phyloP scores from a whole-genome alignment of 2,329 filamentous ascomycete species.

The Ophiocordyceps camponoti-floridani region DNA sequence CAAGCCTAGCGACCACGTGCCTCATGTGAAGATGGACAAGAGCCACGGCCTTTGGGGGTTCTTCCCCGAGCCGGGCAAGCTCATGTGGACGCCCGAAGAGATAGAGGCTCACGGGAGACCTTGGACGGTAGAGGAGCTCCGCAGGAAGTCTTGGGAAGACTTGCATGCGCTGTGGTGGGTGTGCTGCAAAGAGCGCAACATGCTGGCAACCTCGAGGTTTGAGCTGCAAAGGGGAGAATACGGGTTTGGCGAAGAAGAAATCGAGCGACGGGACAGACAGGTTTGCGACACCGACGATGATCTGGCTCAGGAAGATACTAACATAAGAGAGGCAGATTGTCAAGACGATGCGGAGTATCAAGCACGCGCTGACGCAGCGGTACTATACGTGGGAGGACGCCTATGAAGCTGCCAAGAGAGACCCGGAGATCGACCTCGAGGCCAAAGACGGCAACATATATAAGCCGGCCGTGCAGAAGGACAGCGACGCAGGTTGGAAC shows the following conservation, averaged over 20 bases:
- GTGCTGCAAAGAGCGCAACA: slow-evolving; percentile 79
- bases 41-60: slow-evolving; percentile 88
- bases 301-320: not conserved
- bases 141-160: slow-evolving; percentile 84
- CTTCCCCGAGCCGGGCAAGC: slow-evolving; percentile 53
- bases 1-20: slow-evolving; percentile 43
- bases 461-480: slow-evolving; percentile 22
- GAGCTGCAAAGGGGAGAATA: slow-evolving; percentile 52
- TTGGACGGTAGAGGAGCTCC: slow-evolving; percentile 75
- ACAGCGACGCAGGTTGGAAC: slow-evolving; percentile 12
- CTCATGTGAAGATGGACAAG: slow-evolving; percentile 40
- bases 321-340: slow-evolving; percentile 36
- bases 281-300: slow-evolving; percentile 27
- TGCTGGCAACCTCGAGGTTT: slow-evolving; percentile 57
- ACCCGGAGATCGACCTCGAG: slow-evolving; percentile 46
- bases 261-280: slow-evolving; percentile 39
- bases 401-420: slow-evolving; percentile 41
- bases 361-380: slow-evolving; percentile 70
- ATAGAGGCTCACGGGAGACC: slow-evolving; percentile 56
- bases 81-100: slow-evolving; percentile 56
- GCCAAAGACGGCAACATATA: slow-evolving; percentile 29
- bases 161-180: slow-evolving; percentile 88
- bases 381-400: slow-evolving; percentile 80
- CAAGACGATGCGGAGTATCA: slow-evolving; percentile 65
- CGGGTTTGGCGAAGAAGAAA: slow-evolving; percentile 57